Conservation (phyloP, 2,329 filamentous ascomycete species). For the Amylocarpus encephaloides region DNA sequence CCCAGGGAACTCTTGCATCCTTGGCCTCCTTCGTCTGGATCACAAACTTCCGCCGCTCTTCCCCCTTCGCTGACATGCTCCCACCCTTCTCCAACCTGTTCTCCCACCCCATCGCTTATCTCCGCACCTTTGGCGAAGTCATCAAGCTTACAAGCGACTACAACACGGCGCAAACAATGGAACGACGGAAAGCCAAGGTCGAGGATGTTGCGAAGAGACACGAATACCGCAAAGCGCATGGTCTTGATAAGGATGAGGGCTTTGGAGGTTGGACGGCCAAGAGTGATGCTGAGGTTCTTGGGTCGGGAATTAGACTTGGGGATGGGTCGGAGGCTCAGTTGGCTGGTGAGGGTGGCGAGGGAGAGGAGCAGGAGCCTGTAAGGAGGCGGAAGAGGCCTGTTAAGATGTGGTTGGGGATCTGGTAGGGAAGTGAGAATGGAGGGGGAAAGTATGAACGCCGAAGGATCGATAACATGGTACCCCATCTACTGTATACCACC, state of each 20-base stretch:
- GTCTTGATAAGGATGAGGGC: conserved; percentile 58
- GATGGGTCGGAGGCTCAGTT: conserved; percentile 9
- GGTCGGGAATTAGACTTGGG: conserved; percentile 28
- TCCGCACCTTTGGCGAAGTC: conserved; percentile 62
- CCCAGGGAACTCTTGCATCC: conserved; percentile 31
- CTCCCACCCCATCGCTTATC: conserved; percentile 61
- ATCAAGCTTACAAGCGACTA: conserved; percentile 71
- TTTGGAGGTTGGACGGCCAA: conserved; percentile 44
- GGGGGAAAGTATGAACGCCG: too few species aligned
- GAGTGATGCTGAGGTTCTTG: conserved; percentile 30
- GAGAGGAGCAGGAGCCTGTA: neutral
- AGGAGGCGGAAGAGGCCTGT: conserved; percentile 43
- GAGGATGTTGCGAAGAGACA: conserved; percentile 85
- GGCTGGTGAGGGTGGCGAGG: conserved; percentile 30
- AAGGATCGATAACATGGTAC: too few species aligned
- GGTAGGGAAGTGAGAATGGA: conserved; percentile 38
- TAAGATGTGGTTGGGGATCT: conserved; percentile 83
- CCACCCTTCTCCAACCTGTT: conserved; percentile 64
- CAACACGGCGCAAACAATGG: conserved; percentile 59
- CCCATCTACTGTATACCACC: too few species aligned
- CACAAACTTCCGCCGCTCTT: conserved; percentile 71
- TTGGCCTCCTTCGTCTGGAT: conserved; percentile 69
- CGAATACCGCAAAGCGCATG: conserved; percentile 81
- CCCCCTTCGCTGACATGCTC: conserved; percentile 73
- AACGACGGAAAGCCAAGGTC: conserved; percentile 64